A percentile compares a stretch with the other conserved stretches of the same genome.
These are phyloP conservation scores for Ceratocystiopsis brevicomis DNA, from an alignment of 2,329 filamentous ascomycete genomes.

Conservation along the genomic window DNA sequence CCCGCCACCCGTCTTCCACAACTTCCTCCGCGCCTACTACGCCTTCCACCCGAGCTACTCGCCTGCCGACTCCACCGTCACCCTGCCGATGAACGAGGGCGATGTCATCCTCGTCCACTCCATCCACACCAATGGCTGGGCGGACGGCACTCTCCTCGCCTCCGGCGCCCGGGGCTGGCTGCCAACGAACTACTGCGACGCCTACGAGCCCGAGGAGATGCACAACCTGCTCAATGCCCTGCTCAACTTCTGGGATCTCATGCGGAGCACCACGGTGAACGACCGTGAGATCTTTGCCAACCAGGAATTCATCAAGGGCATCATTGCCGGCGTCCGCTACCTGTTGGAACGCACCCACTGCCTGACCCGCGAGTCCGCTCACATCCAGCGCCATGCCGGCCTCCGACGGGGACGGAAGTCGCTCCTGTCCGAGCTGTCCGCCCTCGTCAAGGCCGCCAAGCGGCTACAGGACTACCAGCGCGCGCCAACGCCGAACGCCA, in stretches of 20 bases:
- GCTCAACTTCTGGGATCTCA: constrained; percentile 80
- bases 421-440: constrained; percentile 72
- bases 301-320: constrained; percentile 83
- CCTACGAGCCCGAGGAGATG: constrained; percentile 80
- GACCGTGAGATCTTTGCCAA: constrained; percentile 67
- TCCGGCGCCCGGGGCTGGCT: constrained; percentile 86
- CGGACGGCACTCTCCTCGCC: constrained; percentile 75
- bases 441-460: constrained; percentile 77
- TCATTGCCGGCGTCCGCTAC: constrained; percentile 83
- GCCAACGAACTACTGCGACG: constrained; percentile 94
- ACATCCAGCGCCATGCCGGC: constrained; percentile 56
- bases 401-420: constrained; percentile 71
- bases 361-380: constrained; percentile 58
- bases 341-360: constrained; percentile 79
- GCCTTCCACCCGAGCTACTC: constrained; percentile 68
- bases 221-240: constrained; percentile 68
- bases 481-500: constrained; percentile 26
- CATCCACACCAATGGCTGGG: constrained; percentile 96
- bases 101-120: constrained; percentile 91
- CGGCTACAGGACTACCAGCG: constrained; percentile 57
- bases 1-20: constrained; percentile 59
- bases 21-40: constrained; percentile 87
- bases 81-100: constrained; percentile 70
- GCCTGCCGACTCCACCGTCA: constrained; percentile 69
- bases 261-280: constrained; percentile 57